Base-by-base conservation (phyloP, 2,329 filamentous ascomycete species). In the Bipolaris cookei region DNA sequence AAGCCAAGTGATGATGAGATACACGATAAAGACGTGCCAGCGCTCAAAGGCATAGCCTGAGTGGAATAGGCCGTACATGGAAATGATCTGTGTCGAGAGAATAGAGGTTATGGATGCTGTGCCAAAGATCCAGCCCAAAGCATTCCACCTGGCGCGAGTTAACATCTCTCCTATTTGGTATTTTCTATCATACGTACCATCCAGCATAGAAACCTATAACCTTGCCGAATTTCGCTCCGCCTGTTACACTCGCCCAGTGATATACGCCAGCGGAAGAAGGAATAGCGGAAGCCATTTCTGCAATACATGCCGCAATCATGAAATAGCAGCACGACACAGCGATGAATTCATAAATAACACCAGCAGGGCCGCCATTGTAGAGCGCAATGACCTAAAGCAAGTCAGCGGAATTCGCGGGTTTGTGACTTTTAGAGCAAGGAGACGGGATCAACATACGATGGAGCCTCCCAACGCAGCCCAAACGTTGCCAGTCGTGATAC, bases 11-110 rank as follows among this genome's bases (percentile, higher is more conserved):
- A 81, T 66, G 37, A 80, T 72, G 23, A 83, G 62, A 58, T 82
- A 83, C 5, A 72, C 76, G 47, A 84, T 73, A 64, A 84, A 84
- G 44, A 83, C 76, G 35, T 84, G 80, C 82, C 82, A 84, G 47
- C 78, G 72, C 51, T 82, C 60, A n/a, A 74, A 76, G 3, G 69
- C 70, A 49, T 79, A 82, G 2, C 75, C 78, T 1, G 80, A 76
- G 55, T 83, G 80, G 57, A 79, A 81, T 1, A 84, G 64, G 11
- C 75, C 77, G 59, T 81, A 84, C 77, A 84, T 82, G 35, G 77
- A 76, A 5, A 83, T 70, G 18, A 79, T 67, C 39, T 78, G 77
- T 54, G 81, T 81, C 16, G 79, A 78, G 21, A 79, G 74, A 56
- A 83, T 80, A 7, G 75, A 69, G 13, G 71, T 75, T 53, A 79